Evolutionary conservation across 495 filamentous ascomycete genomes (phyloP).

Genomic region (Xylona heveae): DNA sequence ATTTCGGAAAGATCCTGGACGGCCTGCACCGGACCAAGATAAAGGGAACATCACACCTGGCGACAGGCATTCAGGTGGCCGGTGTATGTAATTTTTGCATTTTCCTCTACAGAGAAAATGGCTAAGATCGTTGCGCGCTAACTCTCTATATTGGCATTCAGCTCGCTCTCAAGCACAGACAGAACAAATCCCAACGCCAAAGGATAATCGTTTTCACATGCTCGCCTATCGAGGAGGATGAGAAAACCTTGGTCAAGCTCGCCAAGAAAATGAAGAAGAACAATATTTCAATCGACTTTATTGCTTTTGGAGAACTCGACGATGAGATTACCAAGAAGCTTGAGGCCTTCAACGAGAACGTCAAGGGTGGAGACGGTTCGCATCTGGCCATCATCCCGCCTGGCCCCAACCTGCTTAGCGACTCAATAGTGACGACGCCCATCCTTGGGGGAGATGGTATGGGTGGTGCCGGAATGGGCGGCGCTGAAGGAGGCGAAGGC

Average conservation of each 20-base stretch:
- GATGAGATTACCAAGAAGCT: constrained; percentile 84
- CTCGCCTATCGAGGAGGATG: constrained; percentile 71
- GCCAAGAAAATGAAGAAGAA: constrained; percentile 98
- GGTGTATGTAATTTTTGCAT: constrained; percentile 38
- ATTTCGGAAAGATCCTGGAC: constrained; percentile 85
- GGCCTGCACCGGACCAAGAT: constrained; percentile 92
- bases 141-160: constrained; percentile 18
- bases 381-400: constrained; percentile 82
- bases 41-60: constrained; percentile 61
- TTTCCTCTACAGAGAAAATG: neutral
- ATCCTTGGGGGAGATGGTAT: constrained; percentile 66
- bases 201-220: constrained; percentile 93
- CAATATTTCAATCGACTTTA: constrained; percentile 75
- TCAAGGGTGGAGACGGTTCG: constrained; percentile 76
- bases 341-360: constrained; percentile 74
- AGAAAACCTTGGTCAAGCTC: constrained; percentile 71
- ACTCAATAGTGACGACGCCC: constrained; percentile 76
- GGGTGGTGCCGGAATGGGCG: constrained; percentile 24
- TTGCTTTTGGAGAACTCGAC: constrained; percentile 82
- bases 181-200: constrained; percentile 88
- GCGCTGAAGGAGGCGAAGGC: constrained; percentile 34
- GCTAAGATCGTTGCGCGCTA: neutral
- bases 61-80: constrained; percentile 86
- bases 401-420: constrained; percentile 73
- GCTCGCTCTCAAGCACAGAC: constrained; percentile 94